Percentiles rank a stretch among this genome's conserved stretches.
phyloP scores from a whole-genome alignment of 805 yeast genomes.

The Clavispora carvajalis region DNA sequence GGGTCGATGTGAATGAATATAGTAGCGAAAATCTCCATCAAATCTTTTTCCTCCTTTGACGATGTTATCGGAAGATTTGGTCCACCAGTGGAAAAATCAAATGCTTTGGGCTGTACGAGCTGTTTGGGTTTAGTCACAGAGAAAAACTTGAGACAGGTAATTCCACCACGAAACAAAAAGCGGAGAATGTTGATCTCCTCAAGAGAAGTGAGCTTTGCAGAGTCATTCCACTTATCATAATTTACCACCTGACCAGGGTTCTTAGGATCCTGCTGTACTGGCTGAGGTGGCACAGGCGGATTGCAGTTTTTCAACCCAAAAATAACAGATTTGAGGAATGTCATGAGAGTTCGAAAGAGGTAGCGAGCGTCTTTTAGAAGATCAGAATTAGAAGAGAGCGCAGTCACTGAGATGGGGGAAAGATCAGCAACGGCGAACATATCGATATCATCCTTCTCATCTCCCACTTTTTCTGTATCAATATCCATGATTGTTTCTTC shows the following conservation, averaged over 20 bases:
- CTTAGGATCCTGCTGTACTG: conserved; percentile 42
- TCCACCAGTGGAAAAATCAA: conserved; percentile 63
- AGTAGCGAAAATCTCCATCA: conserved; percentile 93
- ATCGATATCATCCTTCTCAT: conserved; percentile 15
- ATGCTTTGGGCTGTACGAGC: conserved; percentile 27
- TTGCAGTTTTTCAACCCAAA: conserved; percentile 86
- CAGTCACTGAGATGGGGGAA: conserved; percentile 58
- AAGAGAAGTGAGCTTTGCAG: conserved; percentile 74
- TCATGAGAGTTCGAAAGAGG: conserved; percentile 80
- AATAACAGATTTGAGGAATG: conserved; percentile 83
- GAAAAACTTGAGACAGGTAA: conserved; percentile 74
- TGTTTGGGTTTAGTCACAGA: conserved; percentile 49
- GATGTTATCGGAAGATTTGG: conserved; percentile 82
- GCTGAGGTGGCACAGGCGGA: conserved; percentile 58
- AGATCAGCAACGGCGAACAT: conserved; percentile 32
- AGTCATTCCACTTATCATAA: conserved; percentile 69
- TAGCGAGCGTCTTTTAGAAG: conserved; percentile 85
- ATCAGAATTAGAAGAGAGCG: conserved; percentile 42
- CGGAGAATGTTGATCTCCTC: conserved; percentile 81
- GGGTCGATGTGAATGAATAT: conserved; percentile 92
- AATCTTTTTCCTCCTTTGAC: conserved; percentile 87
- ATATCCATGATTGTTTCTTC: conserved; percentile 12
- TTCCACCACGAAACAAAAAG: conserved; percentile 76
- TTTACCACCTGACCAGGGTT: conserved; percentile 34
- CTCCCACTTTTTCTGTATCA: conserved; percentile 11